Conservation (phyloP, 1,284 basidiomycete species). For the Pseudozyma tsukubaensis region DNA sequence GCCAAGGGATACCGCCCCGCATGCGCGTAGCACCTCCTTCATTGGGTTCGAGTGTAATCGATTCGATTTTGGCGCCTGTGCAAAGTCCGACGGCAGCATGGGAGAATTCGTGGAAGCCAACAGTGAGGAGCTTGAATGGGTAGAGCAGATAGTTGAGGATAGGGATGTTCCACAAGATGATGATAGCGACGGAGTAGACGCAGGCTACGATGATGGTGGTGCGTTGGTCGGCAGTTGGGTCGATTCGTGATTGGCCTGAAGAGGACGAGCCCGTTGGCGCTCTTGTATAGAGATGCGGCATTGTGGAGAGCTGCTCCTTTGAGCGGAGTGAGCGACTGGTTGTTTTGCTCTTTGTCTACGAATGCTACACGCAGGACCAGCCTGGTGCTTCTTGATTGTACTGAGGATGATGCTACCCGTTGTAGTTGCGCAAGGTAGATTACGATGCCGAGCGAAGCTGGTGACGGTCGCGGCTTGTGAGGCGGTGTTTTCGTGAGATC, state of each 20-base stretch:
- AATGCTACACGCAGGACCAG: constrained; percentile 2
- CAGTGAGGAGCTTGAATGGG: constrained; percentile 68
- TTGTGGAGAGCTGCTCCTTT: neutral
- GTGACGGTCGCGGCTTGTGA: no score
- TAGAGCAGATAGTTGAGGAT: constrained; percentile 66
- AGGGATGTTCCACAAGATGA: constrained; percentile 63
- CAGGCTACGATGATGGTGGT: constrained; percentile 68
- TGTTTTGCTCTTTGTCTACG: neutral
- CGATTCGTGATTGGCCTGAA: constrained; percentile 33
- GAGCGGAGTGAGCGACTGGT: neutral
- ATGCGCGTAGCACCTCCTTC: constrained; percentile 93
- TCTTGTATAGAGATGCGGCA: constrained; percentile 27
- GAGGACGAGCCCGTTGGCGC: constrained; percentile 2
- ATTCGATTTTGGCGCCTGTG: constrained; percentile 90
- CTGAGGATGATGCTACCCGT: no score
- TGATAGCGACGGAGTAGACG: constrained; percentile 59
- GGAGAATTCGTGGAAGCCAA: constrained; percentile 59
- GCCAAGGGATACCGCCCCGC: constrained; percentile 88
- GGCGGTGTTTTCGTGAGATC: no score
- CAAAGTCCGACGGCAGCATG: constrained; percentile 73
- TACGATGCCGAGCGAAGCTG: no score
- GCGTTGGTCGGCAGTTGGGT: constrained; percentile 59
- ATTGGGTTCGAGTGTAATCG: constrained; percentile 71
- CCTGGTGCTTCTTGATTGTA: constrained; percentile 4
- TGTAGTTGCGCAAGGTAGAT: no score